Base-by-base conservation (phyloP, 176 grass and related monocot genomes). In the Rhynchospora breviuscula region DNA sequence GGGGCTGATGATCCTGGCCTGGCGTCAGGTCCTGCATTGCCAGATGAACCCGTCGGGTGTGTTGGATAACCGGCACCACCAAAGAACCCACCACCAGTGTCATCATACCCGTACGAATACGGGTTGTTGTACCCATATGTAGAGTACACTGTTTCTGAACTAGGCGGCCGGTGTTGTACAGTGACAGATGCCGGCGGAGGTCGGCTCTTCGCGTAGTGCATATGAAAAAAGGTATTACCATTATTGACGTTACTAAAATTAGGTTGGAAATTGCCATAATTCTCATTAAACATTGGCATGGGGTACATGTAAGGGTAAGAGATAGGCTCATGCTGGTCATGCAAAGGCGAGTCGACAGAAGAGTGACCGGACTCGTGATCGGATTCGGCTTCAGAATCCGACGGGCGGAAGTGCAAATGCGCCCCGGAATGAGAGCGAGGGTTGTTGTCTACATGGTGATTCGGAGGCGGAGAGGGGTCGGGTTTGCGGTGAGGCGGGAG, bases 171-270 rank as follows among this genome's bases (percentile, higher is more conserved):
- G 75, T 93, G 89, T 68, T 70, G 57, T 62, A 90, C 62, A 59
- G 86, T 79, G 48, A 99, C 86, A 7, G 93, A 95, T 49, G 86
- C 65, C 6, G 67, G 87, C 0, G 89, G 91, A 18, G 93, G 93
- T 15, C 82, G 82, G 70, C 85, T 93, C 46, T 90, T 91, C 15
- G 89, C 88, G 84, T 95, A 95, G 89, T 93, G 91, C 67, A 94
- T 82, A 5, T 64, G 31, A 52, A 51, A 82, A 53, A 10, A 82
- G 4, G 35, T 64, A 15, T 53, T 19, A 9, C 21, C 52, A 23
- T 63, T 56, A 29, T 82, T 67, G 14, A 26, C 5, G 63, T 67
- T 17, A n/a, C 52, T 35, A 23, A 22, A 81, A 82, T 53, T 33
- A 33, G 62, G 62, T 40, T 65, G 58, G 44, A 82, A 19, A 82